Percentiles rank a stretch among this genome's conserved stretches.
Conservation (phyloP, 164 flowering plant species). For the Tinospora cordifolia region DNA sequence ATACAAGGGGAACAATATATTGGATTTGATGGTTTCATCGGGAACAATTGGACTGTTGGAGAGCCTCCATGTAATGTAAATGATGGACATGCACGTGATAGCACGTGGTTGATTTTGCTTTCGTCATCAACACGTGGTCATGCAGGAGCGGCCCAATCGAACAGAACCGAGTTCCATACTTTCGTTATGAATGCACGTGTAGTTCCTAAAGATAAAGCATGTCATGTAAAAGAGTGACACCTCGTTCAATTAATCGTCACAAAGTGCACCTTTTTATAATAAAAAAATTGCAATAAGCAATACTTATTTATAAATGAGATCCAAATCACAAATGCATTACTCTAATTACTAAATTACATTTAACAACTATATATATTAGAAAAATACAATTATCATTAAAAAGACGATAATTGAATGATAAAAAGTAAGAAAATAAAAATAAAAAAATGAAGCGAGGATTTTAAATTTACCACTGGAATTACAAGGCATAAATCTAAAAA, state of each 20-base stretch:
- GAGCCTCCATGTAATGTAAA: not conserved
- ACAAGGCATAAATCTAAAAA: too few species aligned
- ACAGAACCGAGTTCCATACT: not conserved
- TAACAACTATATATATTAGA: too few species aligned
- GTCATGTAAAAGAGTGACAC: not conserved
- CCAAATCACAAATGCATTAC: too few species aligned
- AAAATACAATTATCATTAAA: too few species aligned
- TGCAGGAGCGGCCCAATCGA: not conserved
- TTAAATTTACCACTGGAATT: too few species aligned
- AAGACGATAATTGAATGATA: too few species aligned
- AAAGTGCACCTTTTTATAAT: too few species aligned
- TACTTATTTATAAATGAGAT: too few species aligned
- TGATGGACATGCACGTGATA: not conserved
- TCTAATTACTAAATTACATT: too few species aligned
- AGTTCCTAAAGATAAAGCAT: not conserved
- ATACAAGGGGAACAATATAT: not conserved
- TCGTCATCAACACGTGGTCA: not conserved
- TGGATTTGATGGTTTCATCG: not conserved
- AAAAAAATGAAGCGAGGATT: too few species aligned
- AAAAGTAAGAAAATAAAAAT: too few species aligned
- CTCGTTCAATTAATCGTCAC: not conserved
- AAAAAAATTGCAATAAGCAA: too few species aligned
- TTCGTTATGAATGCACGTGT: constrained; percentile 1
- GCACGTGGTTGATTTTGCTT: not conserved
- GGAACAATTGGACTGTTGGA: not conserved